These are phyloP conservation scores for Ophiognomonia clavigignenti-juglandacearum DNA, from an alignment of 2,329 filamentous ascomycete genomes.

Conservation along the genomic window DNA sequence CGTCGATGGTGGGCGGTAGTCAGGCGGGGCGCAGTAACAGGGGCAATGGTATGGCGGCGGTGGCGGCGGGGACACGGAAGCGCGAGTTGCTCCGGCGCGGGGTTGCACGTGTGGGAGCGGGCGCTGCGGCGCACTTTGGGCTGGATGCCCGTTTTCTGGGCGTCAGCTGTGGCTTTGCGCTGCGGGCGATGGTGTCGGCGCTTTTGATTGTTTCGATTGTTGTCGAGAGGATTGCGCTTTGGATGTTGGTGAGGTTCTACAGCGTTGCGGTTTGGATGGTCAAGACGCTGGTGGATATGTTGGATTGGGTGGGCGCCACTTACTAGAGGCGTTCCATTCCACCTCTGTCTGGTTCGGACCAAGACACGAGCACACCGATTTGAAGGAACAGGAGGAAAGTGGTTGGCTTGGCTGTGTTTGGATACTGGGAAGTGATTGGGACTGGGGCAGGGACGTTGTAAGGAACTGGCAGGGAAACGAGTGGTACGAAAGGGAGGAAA, in stretches of 20 bases:
- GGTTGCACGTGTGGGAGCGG: slow-evolving; percentile 8
- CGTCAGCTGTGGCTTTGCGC: slow-evolving; percentile 11
- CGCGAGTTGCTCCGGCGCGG: slow-evolving; percentile 13
- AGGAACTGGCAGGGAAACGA: too few relatives aligned
- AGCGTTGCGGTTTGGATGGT: slow-evolving; percentile 10
- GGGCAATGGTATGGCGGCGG: not conserved
- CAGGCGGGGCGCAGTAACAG: too few relatives aligned
- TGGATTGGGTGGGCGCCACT: slow-evolving; percentile 14
- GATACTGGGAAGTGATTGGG: too few relatives aligned
- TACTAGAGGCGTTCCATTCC: too few relatives aligned
- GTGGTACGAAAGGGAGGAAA: too few relatives aligned
- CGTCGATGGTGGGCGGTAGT: not conserved
- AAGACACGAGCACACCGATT: too few relatives aligned
- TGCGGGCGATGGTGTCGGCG: slow-evolving; percentile 8
- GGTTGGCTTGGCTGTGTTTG: too few relatives aligned
- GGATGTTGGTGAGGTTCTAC: slow-evolving; percentile 9
- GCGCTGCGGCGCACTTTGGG: slow-evolving; percentile 7
- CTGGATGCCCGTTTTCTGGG: slow-evolving; percentile 6
- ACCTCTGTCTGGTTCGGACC: too few relatives aligned
- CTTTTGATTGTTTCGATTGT: too few relatives aligned
- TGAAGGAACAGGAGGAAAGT: too few relatives aligned
- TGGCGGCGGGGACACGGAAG: not conserved
- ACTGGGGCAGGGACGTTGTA: too few relatives aligned
- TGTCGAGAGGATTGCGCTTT: slow-evolving; percentile 1
- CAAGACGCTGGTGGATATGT: slow-evolving; percentile 7